phyloP scores from a whole-genome alignment of 306 rosid species.

The Dalbergia cochinchinensis region DNA sequence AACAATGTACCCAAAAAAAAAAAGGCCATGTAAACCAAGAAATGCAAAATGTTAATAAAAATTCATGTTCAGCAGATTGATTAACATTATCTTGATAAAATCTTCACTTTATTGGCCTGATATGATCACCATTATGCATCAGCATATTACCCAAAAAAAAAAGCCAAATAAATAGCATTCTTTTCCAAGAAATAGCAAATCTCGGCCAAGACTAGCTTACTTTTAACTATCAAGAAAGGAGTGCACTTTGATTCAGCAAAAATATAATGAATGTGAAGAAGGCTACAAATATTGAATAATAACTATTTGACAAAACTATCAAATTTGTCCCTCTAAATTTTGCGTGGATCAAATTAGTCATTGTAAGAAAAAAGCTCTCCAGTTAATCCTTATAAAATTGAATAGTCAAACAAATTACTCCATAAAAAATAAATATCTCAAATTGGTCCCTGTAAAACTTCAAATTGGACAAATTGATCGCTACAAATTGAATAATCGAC shows the following conservation, averaged over 20 bases:
- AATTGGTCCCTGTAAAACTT: too few species aligned
- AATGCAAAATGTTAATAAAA: neutral
- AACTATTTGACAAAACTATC: too few species aligned
- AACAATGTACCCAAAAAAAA: too few species aligned
- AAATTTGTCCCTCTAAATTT: too few species aligned
- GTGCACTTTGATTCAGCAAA: neutral
- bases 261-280: neutral
- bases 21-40: neutral
- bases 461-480: too few species aligned
- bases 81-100: neutral
- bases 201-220: neutral
- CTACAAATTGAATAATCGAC: too few species aligned
- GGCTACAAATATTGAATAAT: neutral
- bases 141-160: neutral
- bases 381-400: too few species aligned
- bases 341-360: too few species aligned
- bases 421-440: too few species aligned
- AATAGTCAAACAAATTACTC: too few species aligned
- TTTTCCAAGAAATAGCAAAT: neutral
- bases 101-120: neutral
- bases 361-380: too few species aligned
- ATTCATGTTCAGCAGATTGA: neutral
- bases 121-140: neutral
- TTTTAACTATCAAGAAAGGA: neutral
- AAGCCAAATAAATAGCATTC: neutral